Conservation (phyloP, 768 basidiomycete species). For the Leccinellum rugosiceps region DNA sequence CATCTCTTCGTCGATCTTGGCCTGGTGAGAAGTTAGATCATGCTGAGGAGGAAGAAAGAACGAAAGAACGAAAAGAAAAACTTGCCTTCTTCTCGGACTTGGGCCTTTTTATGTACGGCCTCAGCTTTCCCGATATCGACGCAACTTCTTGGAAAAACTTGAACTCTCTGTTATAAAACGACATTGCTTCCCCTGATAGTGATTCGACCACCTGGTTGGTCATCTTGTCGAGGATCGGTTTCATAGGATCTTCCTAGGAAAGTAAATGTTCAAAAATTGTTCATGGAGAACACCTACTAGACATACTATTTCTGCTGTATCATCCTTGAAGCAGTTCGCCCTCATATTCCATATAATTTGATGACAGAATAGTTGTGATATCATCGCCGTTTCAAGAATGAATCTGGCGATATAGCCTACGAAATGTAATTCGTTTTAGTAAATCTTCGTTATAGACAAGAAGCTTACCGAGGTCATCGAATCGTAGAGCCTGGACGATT, state of each 20-base stretch:
- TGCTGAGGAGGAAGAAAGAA: neutral
- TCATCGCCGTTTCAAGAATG: slow-evolving; percentile 95
- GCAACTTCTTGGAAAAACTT: slow-evolving; percentile 95
- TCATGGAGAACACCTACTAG: neutral
- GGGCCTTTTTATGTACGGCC: slow-evolving; percentile 91
- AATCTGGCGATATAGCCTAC: slow-evolving; percentile 91
- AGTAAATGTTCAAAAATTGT: neutral
- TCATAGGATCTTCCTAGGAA: slow-evolving; percentile 87
- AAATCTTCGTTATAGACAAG: neutral
- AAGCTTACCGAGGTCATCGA: slow-evolving; percentile 76
- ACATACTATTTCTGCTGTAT: slow-evolving; percentile 76
- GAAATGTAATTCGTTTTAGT: neutral
- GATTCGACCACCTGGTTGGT: slow-evolving; percentile 75
- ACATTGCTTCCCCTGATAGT: slow-evolving; percentile 82
- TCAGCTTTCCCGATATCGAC: slow-evolving; percentile 95
- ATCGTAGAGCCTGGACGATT: slow-evolving; percentile 92
- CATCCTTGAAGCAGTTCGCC: slow-evolving; percentile 94
- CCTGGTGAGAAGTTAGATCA: slow-evolving; percentile 42
- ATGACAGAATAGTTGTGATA: slow-evolving; percentile 97
- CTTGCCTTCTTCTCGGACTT: slow-evolving; percentile 94
- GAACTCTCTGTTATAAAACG: slow-evolving; percentile 94
- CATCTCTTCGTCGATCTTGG: slow-evolving; percentile 99
- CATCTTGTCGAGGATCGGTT: slow-evolving; percentile 89
- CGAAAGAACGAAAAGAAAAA: neutral
- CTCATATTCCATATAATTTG: slow-evolving; percentile 99